Percentiles rank a stretch among this genome's conserved stretches.
Conservation (phyloP, 1,139 yeast species). For the Magnusiomyces magnusii region DNA sequence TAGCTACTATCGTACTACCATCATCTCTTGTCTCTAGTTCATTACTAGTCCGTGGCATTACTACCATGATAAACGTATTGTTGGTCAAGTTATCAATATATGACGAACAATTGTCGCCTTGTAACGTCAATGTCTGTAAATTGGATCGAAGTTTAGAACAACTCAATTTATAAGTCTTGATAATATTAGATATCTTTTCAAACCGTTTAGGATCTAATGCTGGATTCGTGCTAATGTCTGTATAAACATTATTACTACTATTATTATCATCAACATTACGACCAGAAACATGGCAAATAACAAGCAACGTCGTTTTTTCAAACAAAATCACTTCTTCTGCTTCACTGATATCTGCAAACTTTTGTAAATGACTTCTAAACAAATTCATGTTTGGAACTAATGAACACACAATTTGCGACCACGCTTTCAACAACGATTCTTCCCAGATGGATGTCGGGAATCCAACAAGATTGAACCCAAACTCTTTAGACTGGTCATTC, state of each 20-base stretch:
- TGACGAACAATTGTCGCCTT: conserved; percentile 64
- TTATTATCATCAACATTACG: conserved; percentile 8
- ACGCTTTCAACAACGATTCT: conserved; percentile 89
- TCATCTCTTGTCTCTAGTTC: conserved; percentile 30
- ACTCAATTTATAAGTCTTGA: conserved; percentile 91
- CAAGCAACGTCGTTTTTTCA: conserved; percentile 90
- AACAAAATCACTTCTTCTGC: conserved; percentile 89
- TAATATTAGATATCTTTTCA: conserved; percentile 88
- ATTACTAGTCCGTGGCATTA: conserved; percentile 33
- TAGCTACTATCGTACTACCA: conserved; percentile 56
- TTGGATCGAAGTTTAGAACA: conserved; percentile 82
- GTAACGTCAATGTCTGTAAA: conserved; percentile 66
- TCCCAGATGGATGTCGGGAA: conserved; percentile 98
- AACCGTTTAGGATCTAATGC: conserved; percentile 78
- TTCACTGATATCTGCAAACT: conserved; percentile 65
- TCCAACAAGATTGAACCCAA: conserved; percentile 72
- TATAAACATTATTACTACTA: background rate
- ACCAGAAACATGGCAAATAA: conserved; percentile 55
- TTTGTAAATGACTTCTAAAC: conserved; percentile 68
- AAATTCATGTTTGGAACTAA: conserved; percentile 84
- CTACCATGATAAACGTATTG: conserved; percentile 71
- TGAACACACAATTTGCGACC: conserved; percentile 95
- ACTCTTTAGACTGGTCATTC: conserved; percentile 69
- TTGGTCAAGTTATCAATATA: conserved; percentile 65
- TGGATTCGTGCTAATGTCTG: conserved; percentile 16